A percentile compares a stretch with the other conserved stretches of the same genome.
These are phyloP conservation scores for Vinca minor DNA, from an alignment of 257 asterid genomes.

Conservation along the genomic window DNA sequence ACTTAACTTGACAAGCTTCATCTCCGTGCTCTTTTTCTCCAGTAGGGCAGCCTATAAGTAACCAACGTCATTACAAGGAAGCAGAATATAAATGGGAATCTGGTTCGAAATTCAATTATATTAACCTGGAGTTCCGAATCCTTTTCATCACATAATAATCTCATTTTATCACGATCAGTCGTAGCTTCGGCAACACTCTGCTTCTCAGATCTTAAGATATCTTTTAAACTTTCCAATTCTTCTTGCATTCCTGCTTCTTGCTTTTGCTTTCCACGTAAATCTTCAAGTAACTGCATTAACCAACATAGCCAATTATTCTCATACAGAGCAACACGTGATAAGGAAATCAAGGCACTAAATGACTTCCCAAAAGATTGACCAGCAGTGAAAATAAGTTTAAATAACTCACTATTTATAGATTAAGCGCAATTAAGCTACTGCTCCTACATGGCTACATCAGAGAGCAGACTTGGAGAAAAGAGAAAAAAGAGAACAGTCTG, in stretches of 20 bases:
- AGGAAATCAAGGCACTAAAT: background rate
- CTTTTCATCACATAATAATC: conserved; percentile 54
- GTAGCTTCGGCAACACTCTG: conserved; percentile 50
- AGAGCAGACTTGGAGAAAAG: background rate
- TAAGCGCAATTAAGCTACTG: background rate
- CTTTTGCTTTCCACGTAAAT: conserved; percentile 56
- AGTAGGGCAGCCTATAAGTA: conserved; percentile 43
- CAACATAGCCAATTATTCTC: conserved; percentile 13
- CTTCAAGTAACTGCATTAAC: conserved; percentile 62
- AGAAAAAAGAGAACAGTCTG: background rate
- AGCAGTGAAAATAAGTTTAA: background rate
- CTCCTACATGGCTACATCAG: background rate
- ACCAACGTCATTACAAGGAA: conserved; percentile 23
- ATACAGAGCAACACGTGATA: background rate
- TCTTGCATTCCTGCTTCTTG: conserved; percentile 54
- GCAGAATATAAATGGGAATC: conserved; percentile 11
- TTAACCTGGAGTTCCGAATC: conserved; percentile 76
- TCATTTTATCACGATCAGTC: conserved; percentile 60
- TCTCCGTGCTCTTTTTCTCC: conserved; percentile 70
- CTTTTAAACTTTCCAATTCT: conserved; percentile 58
- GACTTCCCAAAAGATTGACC: background rate
- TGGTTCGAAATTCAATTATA: conserved; percentile 9
- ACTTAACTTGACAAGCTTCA: conserved; percentile 53
- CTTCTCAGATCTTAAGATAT: conserved; percentile 55
- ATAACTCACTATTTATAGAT: background rate